Base-by-base conservation (phyloP, 768 basidiomycete genomes). In the Naematelia encephala region DNA sequence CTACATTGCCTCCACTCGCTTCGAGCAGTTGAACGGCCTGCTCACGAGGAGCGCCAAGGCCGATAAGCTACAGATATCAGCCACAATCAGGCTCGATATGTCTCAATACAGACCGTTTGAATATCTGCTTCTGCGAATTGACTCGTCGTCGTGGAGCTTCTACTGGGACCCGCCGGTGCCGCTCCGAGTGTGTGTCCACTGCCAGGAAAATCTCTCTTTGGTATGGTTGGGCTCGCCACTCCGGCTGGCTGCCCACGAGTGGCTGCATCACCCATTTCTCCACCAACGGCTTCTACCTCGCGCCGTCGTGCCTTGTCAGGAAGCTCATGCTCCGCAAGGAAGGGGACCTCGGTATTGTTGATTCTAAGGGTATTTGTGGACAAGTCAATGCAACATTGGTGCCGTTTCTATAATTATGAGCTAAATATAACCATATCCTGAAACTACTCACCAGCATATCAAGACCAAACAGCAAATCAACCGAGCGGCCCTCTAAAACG, bases 401-500 rank as follows among this genome's bases (percentile, higher is more conserved):
- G 90, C 0, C 92, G 89, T 78, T 91, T 97, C 61, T 73, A 44
- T 8, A 13, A 29, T 25, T 8, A n/a, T 57, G 2, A 56, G 55
- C 46, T 43, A 5, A 16, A 16, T 26, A 48, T 8, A 42, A 50
- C 19, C 34, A 27, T 23, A 52, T 43, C 54, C 10, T 19, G 29
- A 23, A n/a, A 54, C 4, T 5, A 61, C 69, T 60, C 45, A 70
- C 72, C 16, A 98, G 84, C 96, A 98, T 98, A 82, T 99, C 96
- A n/a, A 99, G 83, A 5, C 96, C 96, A 43, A 99, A 87, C 2
- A 99, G 81, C n/a, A 99, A 85, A 72, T 98, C 94, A 47, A 98
- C 91, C 57, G 89, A 86, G 28, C 86, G 84, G 34, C 92, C 92
- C 84, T 99, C 96, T 84, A 99, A 89, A 61, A 99, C 86, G 5